Percentiles rank a stretch among this genome's conserved stretches.
phyloP scores from a whole-genome alignment of 495 filamentous ascomycete genomes.

The Lasiosphaeria ovina region DNA sequence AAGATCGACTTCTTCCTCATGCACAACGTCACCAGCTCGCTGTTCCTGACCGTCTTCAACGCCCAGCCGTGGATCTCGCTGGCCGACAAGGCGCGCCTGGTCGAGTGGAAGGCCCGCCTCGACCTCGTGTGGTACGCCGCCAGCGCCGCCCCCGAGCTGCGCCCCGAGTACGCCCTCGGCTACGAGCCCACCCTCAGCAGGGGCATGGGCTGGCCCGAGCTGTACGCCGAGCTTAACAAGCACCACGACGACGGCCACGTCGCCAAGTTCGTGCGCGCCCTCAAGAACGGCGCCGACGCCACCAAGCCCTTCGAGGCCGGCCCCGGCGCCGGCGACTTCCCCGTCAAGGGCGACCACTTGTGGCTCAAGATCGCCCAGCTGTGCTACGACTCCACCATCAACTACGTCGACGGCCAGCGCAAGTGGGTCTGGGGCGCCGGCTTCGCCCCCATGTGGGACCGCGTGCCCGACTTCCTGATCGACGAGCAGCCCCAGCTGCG shows the following conservation, averaged over 20 bases:
- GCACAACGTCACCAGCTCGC: slow-evolving; percentile 38
- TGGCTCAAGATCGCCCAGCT: slow-evolving; percentile 40
- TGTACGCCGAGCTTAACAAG: slow-evolving; percentile 31
- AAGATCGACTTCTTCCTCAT: slow-evolving; percentile 45
- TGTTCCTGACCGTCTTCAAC: slow-evolving; percentile 31
- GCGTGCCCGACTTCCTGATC: too few species aligned
- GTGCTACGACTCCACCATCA: slow-evolving; percentile 29
- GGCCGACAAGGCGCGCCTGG: slow-evolving; percentile 27
- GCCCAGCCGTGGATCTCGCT: slow-evolving; percentile 31
- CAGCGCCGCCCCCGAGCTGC: slow-evolving; percentile 21
- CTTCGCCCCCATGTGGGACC: slow-evolving; percentile 8
- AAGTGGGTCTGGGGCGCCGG: slow-evolving; percentile 46
- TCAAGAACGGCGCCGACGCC: slow-evolving; percentile 34
- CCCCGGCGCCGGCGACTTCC: slow-evolving; percentile 12
- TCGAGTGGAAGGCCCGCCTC: slow-evolving; percentile 39
- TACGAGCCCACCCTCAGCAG: slow-evolving; percentile 9
- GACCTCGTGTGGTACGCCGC: slow-evolving; percentile 40
- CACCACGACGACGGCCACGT: slow-evolving; percentile 41
- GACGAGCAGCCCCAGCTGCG: too few species aligned
- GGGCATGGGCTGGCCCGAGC: slow-evolving; percentile 28
- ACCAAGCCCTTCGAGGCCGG: slow-evolving; percentile 21
- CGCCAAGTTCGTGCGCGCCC: slow-evolving; percentile 37
- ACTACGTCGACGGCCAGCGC: slow-evolving; percentile 29
- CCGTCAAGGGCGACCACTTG: slow-evolving; percentile 26
- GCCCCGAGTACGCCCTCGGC: slow-evolving; percentile 7